These are phyloP conservation scores for Monilinia polystroma DNA, from an alignment of 2,329 filamentous ascomycete species.

Conservation along the genomic window DNA sequence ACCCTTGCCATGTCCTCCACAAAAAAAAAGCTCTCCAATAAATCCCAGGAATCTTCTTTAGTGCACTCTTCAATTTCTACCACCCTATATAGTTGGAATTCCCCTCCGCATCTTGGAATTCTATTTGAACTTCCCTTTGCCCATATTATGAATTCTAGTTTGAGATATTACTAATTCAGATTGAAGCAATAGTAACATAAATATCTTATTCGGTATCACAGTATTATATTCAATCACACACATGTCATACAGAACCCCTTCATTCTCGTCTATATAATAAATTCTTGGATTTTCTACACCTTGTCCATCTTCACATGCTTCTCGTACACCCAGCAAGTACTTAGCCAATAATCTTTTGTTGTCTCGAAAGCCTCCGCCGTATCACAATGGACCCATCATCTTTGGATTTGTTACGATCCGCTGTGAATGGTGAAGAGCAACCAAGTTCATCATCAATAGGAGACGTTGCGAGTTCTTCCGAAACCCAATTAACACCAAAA, in stretches of 20 bases:
- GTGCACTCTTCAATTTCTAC: constrained; percentile 7
- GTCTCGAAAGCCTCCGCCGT: neutral
- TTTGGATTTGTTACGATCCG: constrained; percentile 23
- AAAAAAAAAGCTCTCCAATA: constrained; percentile 3
- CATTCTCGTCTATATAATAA: constrained; percentile 11
- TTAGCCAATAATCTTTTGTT: neutral
- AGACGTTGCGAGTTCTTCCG: neutral
- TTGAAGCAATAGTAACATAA: neutral
- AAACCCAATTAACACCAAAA: neutral
- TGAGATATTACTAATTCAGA: neutral
- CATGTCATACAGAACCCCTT: constrained; percentile 7
- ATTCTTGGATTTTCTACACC: constrained; percentile 2
- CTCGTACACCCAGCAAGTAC: neutral
- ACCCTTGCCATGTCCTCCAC: constrained; percentile 11
- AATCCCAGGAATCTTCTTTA: constrained; percentile 6
- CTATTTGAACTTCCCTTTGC: neutral
- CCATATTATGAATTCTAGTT: neutral
- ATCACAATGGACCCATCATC: constrained; percentile 8
- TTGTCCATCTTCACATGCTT: constrained; percentile 12
- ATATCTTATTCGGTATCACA: neutral
- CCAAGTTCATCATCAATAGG: constrained; percentile 8
- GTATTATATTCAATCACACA: constrained; percentile 1
- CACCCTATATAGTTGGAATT: constrained; percentile 8
- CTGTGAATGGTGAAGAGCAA: constrained; percentile 7
- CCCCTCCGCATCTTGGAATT: neutral